phyloP scores from a whole-genome alignment of 495 filamentous ascomycete species.

The Pseudotulostoma volvatum region DNA sequence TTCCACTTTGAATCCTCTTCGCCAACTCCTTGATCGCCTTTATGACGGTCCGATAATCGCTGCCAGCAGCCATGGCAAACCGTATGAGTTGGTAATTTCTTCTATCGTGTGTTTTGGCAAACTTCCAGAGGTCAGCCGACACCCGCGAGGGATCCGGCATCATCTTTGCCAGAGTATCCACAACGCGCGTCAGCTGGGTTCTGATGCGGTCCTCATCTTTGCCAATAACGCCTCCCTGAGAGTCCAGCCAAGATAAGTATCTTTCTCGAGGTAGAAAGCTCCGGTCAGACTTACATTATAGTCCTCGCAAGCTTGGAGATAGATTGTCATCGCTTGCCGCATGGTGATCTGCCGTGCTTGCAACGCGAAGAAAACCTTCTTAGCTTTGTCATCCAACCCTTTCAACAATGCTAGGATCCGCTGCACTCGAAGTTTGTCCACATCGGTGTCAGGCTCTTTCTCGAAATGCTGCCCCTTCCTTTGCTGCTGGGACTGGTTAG shows the following conservation, averaged over 20 bases:
- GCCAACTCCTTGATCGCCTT: conserved; percentile 81
- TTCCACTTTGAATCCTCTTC: conserved; percentile 57
- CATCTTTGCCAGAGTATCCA: conserved; percentile 52
- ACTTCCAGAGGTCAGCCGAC: conserved; percentile 64
- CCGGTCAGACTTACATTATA: conserved; percentile 61
- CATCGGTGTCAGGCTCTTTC: conserved; percentile 39
- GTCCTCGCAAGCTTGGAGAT: conserved; percentile 64
- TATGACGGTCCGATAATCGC: conserved; percentile 78
- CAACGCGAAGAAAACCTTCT: conserved; percentile 78
- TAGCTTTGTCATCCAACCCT: conserved; percentile 60
- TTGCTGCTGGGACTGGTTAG: conserved; percentile 41
- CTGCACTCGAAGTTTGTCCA: conserved; percentile 72
- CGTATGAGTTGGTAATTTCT: conserved; percentile 78
- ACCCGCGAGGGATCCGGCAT: conserved; percentile 56
- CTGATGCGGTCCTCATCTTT: conserved; percentile 52
- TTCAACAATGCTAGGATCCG: conserved; percentile 67
- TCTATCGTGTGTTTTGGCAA: conserved; percentile 81
- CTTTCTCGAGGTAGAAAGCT: no score
- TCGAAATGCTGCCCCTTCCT: conserved; percentile 34
- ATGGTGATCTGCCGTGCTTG: conserved; percentile 57
- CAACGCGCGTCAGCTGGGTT: conserved; percentile 44
- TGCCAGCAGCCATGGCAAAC: conserved; percentile 70
- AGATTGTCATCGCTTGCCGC: conserved; percentile 50
- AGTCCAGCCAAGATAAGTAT: no score
- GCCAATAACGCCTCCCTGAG: conserved; percentile 67